Base-by-base conservation (phyloP, 2,329 filamentous ascomycete species). In the Phyllosticta paracitricarpa region DNA sequence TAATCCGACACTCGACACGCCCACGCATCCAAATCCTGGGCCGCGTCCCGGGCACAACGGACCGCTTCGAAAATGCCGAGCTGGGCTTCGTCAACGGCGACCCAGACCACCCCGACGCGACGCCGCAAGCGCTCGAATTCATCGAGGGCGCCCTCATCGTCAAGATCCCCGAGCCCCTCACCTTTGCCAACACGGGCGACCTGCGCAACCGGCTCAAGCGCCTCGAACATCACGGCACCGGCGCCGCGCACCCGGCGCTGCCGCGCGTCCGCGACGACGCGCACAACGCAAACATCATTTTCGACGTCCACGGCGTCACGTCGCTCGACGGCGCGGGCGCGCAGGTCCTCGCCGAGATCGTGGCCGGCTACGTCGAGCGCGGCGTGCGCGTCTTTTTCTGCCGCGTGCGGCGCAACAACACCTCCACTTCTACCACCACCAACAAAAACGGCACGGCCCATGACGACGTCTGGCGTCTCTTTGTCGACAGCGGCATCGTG, bases 261-360 rank as follows among this genome's bases (percentile, higher is more conserved):
- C 94, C 94, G 0, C 83, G 89, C 2, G 80, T 96, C 14, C 83
- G 92, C 4, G 79, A 82, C 26, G 82, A 85, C n/a, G 88, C 93
- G 63, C 86, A 89, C 68, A 97, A 97, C 72, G 84, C 86, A 67
- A 97, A 96, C 70, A 81, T 99, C 73, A 91, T 99, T 64, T 97
- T 99, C 69, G 94, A 99, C 71, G 91, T 97, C 7, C 93, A 97
- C 67, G 94, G 94, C n/a, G 94, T 99, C 2, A 96, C 92, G 0
- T 89, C 88, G 28, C 86, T 99, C 68, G 94, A 99, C 71, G 94
- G 91, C 5, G 96, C 91, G 0, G 94, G 93, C 1, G 89, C 90
- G 0, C 94, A 97, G 75, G 93, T 97, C 0, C 79, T 99, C 2
- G 83, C 84, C 55, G 94, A 97, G 75, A 97, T 97, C 66, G 90